Percentiles rank a stretch among this genome's conserved stretches.
phyloP scores from a whole-genome alignment of 306 rosid genomes.

The Cucurbita moschata region DNA sequence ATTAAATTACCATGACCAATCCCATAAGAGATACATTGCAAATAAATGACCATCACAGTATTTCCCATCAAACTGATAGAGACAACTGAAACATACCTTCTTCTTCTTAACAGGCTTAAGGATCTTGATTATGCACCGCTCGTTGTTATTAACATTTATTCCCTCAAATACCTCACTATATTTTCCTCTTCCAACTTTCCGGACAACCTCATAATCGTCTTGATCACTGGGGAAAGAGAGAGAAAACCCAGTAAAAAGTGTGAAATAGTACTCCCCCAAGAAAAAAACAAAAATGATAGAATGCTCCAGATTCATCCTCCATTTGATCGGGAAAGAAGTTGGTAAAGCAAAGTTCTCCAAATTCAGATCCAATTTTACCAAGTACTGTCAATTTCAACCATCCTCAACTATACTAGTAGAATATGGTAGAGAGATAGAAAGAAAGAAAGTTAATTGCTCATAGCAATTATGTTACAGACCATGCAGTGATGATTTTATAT shows the following conservation, averaged over 20 bases:
- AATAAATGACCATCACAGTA: no score
- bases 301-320: not conserved
- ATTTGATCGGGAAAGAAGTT: not conserved
- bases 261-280: not conserved
- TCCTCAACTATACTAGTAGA: not conserved
- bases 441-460: not conserved
- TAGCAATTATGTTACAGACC: not conserved
- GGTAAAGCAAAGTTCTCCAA: not conserved
- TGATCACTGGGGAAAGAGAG: conserved; percentile 28
- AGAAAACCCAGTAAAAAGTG: not conserved
- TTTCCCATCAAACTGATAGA: not conserved
- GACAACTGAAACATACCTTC: conserved; percentile 17
- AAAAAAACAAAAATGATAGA: not conserved
- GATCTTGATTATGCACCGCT: conserved; percentile 86
- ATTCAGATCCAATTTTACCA: not conserved
- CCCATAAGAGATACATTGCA: no score
- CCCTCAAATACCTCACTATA: conserved; percentile 98
- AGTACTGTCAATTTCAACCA: not conserved
- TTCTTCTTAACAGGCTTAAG: conserved; percentile 99
- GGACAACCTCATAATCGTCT: conserved; percentile 93
- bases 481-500: not conserved
- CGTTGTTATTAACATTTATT: conserved; percentile 66
- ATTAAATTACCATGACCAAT: no score
- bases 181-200: conserved; percentile 92
- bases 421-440: not conserved